Evolutionary conservation across 441 rosid genomes (phyloP).

Genomic region (Macaranga tanarius): DNA sequence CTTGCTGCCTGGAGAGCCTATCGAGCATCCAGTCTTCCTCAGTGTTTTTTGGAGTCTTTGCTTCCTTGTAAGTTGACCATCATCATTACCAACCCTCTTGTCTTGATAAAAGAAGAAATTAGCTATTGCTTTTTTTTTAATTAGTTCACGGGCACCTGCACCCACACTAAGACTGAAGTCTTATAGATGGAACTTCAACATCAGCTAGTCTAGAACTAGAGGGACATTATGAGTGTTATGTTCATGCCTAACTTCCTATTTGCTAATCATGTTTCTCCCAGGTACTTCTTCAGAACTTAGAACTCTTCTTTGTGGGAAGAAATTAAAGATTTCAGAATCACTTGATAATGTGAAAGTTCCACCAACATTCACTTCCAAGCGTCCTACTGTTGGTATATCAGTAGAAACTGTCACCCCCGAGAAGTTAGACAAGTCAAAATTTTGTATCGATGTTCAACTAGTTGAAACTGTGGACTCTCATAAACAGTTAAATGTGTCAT

Average conservation of each 20-base stretch:
- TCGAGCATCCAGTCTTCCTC: conserved; percentile 36
- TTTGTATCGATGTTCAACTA: conserved; percentile 8
- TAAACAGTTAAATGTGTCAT: conserved; percentile 13
- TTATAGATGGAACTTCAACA: too few relatives aligned
- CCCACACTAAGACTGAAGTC: background rate
- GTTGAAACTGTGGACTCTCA: conserved; percentile 16
- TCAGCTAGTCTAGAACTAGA: background rate
- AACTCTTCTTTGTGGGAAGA: conserved; percentile 34
- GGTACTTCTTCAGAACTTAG: conserved; percentile 43
- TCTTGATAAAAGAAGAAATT: background rate
- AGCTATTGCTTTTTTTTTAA: too few relatives aligned
- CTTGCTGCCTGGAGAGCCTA: conserved; percentile 44
- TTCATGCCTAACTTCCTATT: background rate
- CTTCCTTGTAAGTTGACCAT: conserved; percentile 58
- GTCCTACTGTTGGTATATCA: conserved; percentile 2
- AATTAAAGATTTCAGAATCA: conserved; percentile 22
- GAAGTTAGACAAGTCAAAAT: conserved; percentile 31
- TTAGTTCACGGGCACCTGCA: background rate
- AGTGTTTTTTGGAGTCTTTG: conserved; percentile 51
- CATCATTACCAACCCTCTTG: background rate
- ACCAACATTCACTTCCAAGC: conserved; percentile 29
- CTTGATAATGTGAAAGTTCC: conserved; percentile 20
- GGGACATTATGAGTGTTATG: background rate
- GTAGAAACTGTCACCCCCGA: conserved; percentile 27
- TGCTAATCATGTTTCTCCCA: conserved; percentile 37